phyloP scores from a whole-genome alignment of 768 basidiomycete genomes.

The Boletus patriciae region DNA sequence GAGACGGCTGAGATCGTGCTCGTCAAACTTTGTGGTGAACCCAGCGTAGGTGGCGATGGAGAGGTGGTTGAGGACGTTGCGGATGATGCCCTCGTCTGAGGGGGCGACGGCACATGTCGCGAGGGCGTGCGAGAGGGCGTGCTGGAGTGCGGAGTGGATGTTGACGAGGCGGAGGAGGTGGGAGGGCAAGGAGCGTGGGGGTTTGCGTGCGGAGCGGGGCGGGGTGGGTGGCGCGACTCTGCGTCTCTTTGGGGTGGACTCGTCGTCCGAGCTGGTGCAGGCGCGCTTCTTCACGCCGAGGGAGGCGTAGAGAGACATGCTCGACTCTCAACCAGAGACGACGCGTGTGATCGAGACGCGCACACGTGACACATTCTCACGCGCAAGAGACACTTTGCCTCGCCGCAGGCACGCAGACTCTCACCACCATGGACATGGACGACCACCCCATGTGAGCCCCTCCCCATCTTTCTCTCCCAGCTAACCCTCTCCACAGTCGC shows the following conservation, averaged over 20 bases:
- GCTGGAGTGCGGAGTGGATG: slow-evolving; percentile 71
- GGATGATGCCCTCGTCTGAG: slow-evolving; percentile 67
- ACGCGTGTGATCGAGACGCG: slow-evolving; percentile 28
- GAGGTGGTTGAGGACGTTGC: slow-evolving; percentile 76
- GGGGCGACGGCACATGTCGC: slow-evolving; percentile 82
- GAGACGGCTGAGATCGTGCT: slow-evolving; percentile 70
- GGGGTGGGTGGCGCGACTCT: slow-evolving; percentile 41
- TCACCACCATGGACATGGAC: slow-evolving; percentile 21
- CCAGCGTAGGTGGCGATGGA: slow-evolving; percentile 70
- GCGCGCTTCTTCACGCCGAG: slow-evolving; percentile 69
- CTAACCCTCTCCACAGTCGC: slow-evolving; percentile 5
- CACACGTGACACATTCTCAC: slow-evolving; percentile 36
- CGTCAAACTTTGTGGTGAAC: slow-evolving; percentile 57
- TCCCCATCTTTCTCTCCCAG: background rate
- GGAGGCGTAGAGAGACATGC: slow-evolving; percentile 26
- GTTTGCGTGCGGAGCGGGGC: slow-evolving; percentile 35
- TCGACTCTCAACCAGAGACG: background rate
- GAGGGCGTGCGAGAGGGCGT: slow-evolving; percentile 81
- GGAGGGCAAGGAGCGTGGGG: slow-evolving; percentile 44
- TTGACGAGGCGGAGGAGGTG: slow-evolving; percentile 61
- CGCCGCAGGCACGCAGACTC: background rate
- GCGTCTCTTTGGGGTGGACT: slow-evolving; percentile 65
- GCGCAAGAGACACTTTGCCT: too few relatives aligned
- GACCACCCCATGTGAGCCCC: slow-evolving; percentile 18
- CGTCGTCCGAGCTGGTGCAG: slow-evolving; percentile 50